Evolutionary conservation across 208 protist genomes (phyloP).

Genomic region (Trypanosoma caninum): DNA sequence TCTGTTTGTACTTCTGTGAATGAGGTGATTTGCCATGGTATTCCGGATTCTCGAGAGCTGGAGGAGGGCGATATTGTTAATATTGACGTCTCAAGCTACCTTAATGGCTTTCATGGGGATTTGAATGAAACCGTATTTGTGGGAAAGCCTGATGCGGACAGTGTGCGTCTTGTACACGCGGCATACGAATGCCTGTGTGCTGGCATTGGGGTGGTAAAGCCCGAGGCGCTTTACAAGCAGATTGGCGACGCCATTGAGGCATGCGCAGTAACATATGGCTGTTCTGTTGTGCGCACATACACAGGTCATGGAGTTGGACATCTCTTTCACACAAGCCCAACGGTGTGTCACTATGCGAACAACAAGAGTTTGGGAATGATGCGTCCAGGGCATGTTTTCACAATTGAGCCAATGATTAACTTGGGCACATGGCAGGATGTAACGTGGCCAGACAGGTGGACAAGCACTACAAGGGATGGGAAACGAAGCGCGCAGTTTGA

Average conservation of each 20-base stretch:
- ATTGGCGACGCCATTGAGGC: constrained; percentile 85
- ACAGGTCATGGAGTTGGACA: constrained; percentile 93
- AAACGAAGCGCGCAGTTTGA: constrained; percentile 98
- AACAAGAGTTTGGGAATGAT: constrained; percentile 92
- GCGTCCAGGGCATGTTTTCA: constrained; percentile 95
- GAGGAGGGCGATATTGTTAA: constrained; percentile 98
- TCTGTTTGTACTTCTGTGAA: constrained; percentile 96
- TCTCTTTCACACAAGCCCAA: constrained; percentile 92
- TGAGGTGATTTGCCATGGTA: constrained; percentile 95
- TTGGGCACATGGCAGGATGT: constrained; percentile 89
- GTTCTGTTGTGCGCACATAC: constrained; percentile 83
- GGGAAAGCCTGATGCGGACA: constrained; percentile 72
- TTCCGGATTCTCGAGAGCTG: constrained; percentile 94
- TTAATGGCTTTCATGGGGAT: constrained; percentile 92
- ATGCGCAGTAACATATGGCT: constrained; percentile 55
- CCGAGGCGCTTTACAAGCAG: constrained; percentile 80
- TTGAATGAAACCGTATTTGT: constrained; percentile 93
- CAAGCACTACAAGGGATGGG: constrained; percentile 93
- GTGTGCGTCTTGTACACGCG: constrained; percentile 75
- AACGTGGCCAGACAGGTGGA: constrained; percentile 97
- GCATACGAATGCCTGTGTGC: constrained; percentile 82
- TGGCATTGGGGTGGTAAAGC: constrained; percentile 74
- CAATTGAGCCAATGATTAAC: constrained; percentile 99
- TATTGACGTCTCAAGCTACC: constrained; percentile 97
- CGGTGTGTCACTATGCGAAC: constrained; percentile 90